These are phyloP conservation scores for Pythium grandisporangium DNA, from an alignment of 352 stramenopile species.

Conservation along the genomic window DNA sequence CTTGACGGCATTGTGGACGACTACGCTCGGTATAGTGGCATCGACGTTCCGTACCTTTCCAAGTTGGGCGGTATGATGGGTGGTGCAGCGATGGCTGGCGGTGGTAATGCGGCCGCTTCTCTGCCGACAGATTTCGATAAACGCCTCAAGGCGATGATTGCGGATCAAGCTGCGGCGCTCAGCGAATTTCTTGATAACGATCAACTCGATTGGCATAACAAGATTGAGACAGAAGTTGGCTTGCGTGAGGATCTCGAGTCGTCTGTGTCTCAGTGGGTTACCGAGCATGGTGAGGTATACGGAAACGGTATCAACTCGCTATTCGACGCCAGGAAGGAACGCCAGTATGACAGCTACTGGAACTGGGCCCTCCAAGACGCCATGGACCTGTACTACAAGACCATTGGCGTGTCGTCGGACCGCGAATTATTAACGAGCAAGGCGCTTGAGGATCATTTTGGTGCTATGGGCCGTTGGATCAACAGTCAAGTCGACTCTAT, in stretches of 20 bases:
- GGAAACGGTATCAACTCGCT: slow-evolving; percentile 25
- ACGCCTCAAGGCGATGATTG: slow-evolving; percentile 22
- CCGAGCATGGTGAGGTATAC: slow-evolving; percentile 33
- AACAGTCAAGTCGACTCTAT: slow-evolving; percentile 21
- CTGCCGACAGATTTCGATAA: slow-evolving; percentile 20
- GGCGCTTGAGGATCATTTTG: slow-evolving; percentile 21
- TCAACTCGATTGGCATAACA: slow-evolving; percentile 16
- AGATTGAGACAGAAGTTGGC: slow-evolving; percentile 17
- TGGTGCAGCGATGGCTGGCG: slow-evolving; percentile 3
- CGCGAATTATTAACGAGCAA: slow-evolving; percentile 6
- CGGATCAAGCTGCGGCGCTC: slow-evolving; percentile 19
- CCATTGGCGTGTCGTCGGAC: slow-evolving; percentile 10
- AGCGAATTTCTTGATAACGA: slow-evolving; percentile 23
- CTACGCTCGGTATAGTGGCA: slow-evolving; percentile 39
- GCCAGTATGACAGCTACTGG: slow-evolving; percentile 42
- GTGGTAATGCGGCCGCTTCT: slow-evolving; percentile 9
- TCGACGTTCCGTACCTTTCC: slow-evolving; percentile 31
- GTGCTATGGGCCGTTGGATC: slow-evolving; percentile 33
- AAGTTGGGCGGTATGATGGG: slow-evolving; percentile 15
- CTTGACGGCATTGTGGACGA: slow-evolving; percentile 69
- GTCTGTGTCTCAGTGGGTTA: slow-evolving; percentile 17
- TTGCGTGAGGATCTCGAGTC: slow-evolving; percentile 25
- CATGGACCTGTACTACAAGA: slow-evolving; percentile 27
- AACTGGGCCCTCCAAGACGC: slow-evolving; percentile 50
- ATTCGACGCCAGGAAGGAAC: slow-evolving; percentile 34